Conservation (phyloP, 2,329 filamentous ascomycete genomes). For the Phialophora macrospora region DNA sequence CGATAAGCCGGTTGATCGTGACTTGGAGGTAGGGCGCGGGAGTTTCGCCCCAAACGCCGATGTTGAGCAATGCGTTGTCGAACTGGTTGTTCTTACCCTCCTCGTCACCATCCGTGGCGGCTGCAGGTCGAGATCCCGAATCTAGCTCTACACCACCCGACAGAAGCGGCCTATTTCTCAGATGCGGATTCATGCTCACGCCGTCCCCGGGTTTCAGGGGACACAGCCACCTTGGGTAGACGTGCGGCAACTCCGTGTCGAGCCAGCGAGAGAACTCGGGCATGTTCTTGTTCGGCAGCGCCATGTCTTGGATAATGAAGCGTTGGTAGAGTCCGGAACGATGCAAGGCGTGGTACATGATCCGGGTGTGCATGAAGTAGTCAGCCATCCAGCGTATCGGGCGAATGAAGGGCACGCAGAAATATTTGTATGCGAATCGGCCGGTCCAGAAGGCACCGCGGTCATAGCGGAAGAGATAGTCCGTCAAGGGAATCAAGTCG, state of each 20-base stretch:
- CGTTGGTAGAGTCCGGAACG: constrained; percentile 60
- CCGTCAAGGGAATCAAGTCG: constrained; percentile 43
- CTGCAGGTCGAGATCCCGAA: not conserved
- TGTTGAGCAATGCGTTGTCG: constrained; percentile 53
- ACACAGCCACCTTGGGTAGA: constrained; percentile 66
- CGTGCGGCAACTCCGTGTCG: constrained; percentile 46
- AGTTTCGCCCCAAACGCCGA: constrained; percentile 80
- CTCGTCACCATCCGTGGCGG: not conserved
- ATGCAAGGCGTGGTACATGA: constrained; percentile 68
- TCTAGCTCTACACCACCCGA: not conserved
- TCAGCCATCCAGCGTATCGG: constrained; percentile 65
- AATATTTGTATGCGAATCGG: constrained; percentile 65
- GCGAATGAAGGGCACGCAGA: constrained; percentile 63
- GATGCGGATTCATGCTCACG: constrained; percentile 32
- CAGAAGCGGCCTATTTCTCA: not conserved
- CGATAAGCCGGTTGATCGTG: constrained; percentile 72
- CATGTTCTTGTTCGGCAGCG: constrained; percentile 59
- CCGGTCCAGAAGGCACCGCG: constrained; percentile 70
- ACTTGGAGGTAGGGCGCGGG: constrained; percentile 63
- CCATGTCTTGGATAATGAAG: constrained; percentile 68
- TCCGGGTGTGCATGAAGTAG: constrained; percentile 64
- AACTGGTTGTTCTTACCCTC: not conserved
- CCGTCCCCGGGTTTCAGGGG: constrained; percentile 46
- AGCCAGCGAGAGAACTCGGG: constrained; percentile 61
- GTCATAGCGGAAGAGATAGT: constrained; percentile 58